Percentiles rank a stretch among this genome's conserved stretches.
Evolutionary conservation across 1,139 yeast species (phyloP).

Genomic region (Diutina siamensis): DNA sequence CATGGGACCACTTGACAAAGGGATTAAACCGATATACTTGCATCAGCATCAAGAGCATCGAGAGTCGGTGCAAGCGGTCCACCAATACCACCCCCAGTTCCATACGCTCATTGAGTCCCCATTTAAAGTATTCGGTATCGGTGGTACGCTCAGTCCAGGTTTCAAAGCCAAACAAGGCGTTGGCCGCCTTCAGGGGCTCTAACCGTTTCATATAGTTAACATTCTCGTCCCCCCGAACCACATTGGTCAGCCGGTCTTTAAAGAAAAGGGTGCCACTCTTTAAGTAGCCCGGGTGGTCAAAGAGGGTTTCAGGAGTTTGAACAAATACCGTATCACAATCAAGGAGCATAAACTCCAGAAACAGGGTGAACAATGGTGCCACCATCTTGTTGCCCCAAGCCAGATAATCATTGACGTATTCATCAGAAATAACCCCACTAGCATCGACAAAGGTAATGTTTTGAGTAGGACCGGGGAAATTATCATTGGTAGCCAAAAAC

Average conservation of each 20-base stretch:
- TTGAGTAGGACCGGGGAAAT: background rate
- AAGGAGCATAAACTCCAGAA: background rate
- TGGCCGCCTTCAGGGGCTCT: background rate
- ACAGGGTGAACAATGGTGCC: background rate
- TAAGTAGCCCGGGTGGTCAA: background rate
- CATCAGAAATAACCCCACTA: background rate
- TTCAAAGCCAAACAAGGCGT: background rate
- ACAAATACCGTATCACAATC: slow-evolving; percentile 3
- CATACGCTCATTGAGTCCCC: background rate
- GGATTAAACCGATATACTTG: background rate
- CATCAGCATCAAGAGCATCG: background rate
- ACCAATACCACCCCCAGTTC: slow-evolving; percentile 2
- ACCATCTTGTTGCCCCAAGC: background rate
- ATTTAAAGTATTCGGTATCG: background rate
- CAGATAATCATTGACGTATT: background rate
- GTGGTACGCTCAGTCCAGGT: background rate
- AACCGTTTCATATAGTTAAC: background rate
- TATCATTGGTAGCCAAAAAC: background rate
- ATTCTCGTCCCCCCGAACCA: background rate
- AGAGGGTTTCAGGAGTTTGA: background rate
- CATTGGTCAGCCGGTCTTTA: background rate
- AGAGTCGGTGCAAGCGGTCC: background rate
- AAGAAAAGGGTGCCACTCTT: background rate
- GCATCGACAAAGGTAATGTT: background rate
- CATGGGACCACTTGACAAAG: background rate